Evolutionary conservation across 805 yeast genomes (phyloP).

Genomic region (Maudiozyma turicensis): DNA sequence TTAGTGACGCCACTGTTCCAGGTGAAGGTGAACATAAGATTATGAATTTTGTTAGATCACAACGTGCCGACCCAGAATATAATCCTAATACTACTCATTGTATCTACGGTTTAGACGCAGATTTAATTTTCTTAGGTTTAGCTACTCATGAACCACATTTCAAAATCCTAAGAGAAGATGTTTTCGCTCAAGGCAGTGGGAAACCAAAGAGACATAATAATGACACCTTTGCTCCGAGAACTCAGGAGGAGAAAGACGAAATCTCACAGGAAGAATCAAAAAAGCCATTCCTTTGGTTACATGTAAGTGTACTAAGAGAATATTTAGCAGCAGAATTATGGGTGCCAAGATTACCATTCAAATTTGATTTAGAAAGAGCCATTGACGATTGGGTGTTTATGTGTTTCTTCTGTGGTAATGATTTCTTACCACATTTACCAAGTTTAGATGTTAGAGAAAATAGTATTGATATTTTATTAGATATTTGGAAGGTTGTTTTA

Average conservation of each 20-base stretch:
- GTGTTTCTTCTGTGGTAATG: slow-evolving; percentile 98
- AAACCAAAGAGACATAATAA: slow-evolving; percentile 3
- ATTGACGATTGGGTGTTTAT: slow-evolving; percentile 98
- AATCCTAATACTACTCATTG: slow-evolving; percentile 93
- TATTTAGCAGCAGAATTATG: slow-evolving; percentile 74
- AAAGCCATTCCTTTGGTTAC: slow-evolving; percentile 92
- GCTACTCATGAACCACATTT: slow-evolving; percentile 99
- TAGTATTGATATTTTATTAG: slow-evolving; percentile 73
- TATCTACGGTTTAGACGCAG: slow-evolving; percentile 96
- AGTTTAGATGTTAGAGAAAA: slow-evolving; percentile 90
- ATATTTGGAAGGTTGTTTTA: slow-evolving; percentile 71
- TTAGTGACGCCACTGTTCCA: slow-evolving; percentile 94
- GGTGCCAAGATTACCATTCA: slow-evolving; percentile 58
- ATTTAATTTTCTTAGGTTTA: slow-evolving; percentile 85
- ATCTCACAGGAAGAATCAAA: slow-evolving; percentile 31
- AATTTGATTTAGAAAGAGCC: slow-evolving; percentile 86
- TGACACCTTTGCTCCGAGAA: slow-evolving; percentile 34
- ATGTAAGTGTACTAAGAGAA: slow-evolving; percentile 78
- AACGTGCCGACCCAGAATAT: slow-evolving; percentile 76
- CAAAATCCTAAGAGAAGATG: slow-evolving; percentile 89
- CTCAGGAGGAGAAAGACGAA: slow-evolving; percentile 43
- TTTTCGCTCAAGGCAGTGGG: slow-evolving; percentile 62
- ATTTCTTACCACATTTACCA: slow-evolving; percentile 94
- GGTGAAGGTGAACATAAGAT: slow-evolving; percentile 99
- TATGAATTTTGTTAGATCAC: slow-evolving; percentile 90